Base-by-base conservation (phyloP, 768 basidiomycete species). In the Pulveroboletus frians region DNA sequence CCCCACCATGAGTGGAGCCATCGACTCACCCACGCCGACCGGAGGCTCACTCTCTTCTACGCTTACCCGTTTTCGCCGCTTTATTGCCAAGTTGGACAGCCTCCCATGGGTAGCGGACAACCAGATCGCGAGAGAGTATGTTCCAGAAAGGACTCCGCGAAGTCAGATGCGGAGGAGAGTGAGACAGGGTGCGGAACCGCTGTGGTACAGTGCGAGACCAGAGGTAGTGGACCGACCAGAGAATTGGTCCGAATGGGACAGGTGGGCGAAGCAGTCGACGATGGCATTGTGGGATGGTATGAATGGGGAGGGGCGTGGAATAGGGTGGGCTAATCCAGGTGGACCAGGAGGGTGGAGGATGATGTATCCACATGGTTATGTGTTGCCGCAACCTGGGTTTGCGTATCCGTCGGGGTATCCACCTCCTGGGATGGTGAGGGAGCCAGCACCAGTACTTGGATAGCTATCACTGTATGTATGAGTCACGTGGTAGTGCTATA, bases 101-200 rank as follows among this genome's bases (percentile, higher is more conserved):
- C 65, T 79, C 1, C 77, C 77, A 3, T 78, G 77, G 77, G 55
- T 76, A 1, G 63, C 71, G 0, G 55, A 62, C 0, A 63, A 67
- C 3, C 71, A 75, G 32, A 71, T 75, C 40, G 75, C 75, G 3
- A 65, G 66, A 18, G 71, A 73, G 50, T 77, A 77, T 53, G 63
- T 74, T 48, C 76, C 76, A 0, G 70, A 71, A 2, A 23, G 40
- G 31, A 64, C 49, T 2, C 52, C 53, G 9, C 56, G 67, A 9
- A 54, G 53, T 32, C 53, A 41, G 51, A 18, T 56, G 38, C 60
- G 56, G 14, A 38, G 15, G 34, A 38, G 15, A 30, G 29, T 53
- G 31, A 43, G 51, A 4, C 49, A 49, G 21, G 62, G 52, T 14
- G 46, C 54, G 9, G 60, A 64, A 5, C 56, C 67, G 27, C 63